Conservation (phyloP, 805 yeast genomes). For the Saccharomycodes ludwigii region DNA sequence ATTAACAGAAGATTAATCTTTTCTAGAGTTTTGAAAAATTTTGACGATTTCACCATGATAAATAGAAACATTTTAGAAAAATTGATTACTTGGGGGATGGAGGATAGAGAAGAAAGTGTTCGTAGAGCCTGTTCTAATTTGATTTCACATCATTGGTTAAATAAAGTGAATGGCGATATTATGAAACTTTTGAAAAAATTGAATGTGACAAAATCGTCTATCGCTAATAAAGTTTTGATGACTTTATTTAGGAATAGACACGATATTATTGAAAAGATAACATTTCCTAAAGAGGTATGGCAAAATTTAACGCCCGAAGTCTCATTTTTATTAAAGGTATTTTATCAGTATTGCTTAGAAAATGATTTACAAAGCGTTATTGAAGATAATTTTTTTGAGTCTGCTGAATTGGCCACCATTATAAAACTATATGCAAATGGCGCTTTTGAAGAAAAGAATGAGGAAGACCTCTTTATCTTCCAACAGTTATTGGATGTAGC, state of each 20-base stretch:
- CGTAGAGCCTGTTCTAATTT: constrained; percentile 57
- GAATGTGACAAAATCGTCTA: constrained; percentile 53
- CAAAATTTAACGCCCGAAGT: constrained; percentile 57
- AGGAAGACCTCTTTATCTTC: constrained; percentile 53
- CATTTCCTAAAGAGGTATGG: constrained; percentile 61
- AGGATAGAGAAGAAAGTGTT: constrained; percentile 72
- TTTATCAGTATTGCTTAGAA: constrained; percentile 50
- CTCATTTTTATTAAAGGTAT: constrained; percentile 58
- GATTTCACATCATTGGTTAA: constrained; percentile 64
- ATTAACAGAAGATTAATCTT: constrained; percentile 63
- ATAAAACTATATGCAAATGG: constrained; percentile 39
- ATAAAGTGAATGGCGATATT: constrained; percentile 53
- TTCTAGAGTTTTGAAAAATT: constrained; percentile 50
- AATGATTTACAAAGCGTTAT: constrained; percentile 39
- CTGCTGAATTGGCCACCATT: constrained; percentile 52
- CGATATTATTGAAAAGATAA: constrained; percentile 48
- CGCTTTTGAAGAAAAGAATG: constrained; percentile 32
- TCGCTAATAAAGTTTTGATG: constrained; percentile 57
- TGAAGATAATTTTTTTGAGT: constrained; percentile 68
- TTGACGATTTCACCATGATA: constrained; percentile 23
- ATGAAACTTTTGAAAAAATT: constrained; percentile 59
- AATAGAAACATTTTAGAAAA: constrained; percentile 47
- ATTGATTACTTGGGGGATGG: constrained; percentile 71
- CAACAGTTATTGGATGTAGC: constrained; percentile 62
- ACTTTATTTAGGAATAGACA: constrained; percentile 47